Evolutionary conservation across 2,329 filamentous ascomycete genomes (phyloP), one percentile per base, ranked within the genome.

Genomic region (Colletotrichum eremochloae): DNA sequence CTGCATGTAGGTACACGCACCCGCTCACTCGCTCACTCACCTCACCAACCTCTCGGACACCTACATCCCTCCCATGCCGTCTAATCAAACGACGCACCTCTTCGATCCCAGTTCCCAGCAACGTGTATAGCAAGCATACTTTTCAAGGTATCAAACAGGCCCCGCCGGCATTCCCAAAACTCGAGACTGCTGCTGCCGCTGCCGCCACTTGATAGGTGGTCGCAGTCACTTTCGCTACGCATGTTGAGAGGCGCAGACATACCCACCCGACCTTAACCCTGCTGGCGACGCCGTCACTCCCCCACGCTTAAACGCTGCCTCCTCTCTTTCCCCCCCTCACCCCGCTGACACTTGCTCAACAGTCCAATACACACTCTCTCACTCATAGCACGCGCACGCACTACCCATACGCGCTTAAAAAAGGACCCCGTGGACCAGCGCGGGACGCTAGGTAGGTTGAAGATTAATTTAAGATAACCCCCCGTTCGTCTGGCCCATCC

Each of bases 401-500:
- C 36, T 38, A 20, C 36, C 44, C 46, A 20, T 31, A 55, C 63
- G 48, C 48, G 42, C 68, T 62, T 33, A 5, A n/a, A 56, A 68
- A 48, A 40, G 44, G 65, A 69, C 65, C 52, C 65, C 58, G 65
- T 69, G 65, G 64, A 55, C 65, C 46, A 57, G 56, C 57, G 44
- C 58, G 65, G 69, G 58, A 68, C 53, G 60, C 58, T 42, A 38
- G 58, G 53, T 42, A 31, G 65, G 65, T 60, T 60, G 60, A 69
- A 66, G 69, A 69, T 69, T 69, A 69, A 72, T 64, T 72, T 61
- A 64, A 63, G 63, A 69, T 69, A 69, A 48, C 53, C 66, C 68
- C 68, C 69, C 69, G 66, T 72, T 72, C 69, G 69, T 72, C 69
- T 72, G 58, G 58, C 69, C 69, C 36, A 50, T 72, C 46, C 66